Evolutionary conservation across 2,329 filamentous ascomycete genomes (phyloP).

Genomic region (Cryphonectria carpinicola): DNA sequence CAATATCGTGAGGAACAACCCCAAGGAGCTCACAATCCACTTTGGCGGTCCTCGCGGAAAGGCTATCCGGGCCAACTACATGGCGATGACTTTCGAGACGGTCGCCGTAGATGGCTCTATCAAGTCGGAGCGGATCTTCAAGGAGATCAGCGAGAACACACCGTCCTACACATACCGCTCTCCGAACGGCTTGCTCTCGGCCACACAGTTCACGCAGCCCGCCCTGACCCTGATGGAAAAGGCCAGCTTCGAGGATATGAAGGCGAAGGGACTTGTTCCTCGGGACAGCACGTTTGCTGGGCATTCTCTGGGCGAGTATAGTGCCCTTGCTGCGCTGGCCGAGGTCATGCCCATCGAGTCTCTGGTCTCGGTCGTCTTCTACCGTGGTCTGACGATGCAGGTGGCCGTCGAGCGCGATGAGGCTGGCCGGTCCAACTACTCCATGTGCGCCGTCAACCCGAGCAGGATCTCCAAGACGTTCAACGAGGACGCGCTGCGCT

Average conservation of each 20-base stretch:
- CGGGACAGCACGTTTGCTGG: slow-evolving; percentile 96
- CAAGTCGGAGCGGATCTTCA: slow-evolving; percentile 99
- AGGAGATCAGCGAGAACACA: slow-evolving; percentile 91
- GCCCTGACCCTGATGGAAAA: slow-evolving; percentile 99
- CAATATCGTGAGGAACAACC: slow-evolving; percentile 99
- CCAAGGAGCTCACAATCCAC: slow-evolving; percentile 97
- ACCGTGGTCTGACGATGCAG: slow-evolving; percentile 98
- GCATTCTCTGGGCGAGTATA: slow-evolving; percentile 98
- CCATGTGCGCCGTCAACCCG: slow-evolving; percentile 98
- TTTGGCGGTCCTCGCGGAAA: slow-evolving; percentile 97
- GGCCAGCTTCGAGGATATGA: slow-evolving; percentile 99
- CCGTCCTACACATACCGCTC: slow-evolving; percentile 97
- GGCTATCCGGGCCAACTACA: slow-evolving; percentile 98
- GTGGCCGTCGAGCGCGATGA: slow-evolving; percentile 97
- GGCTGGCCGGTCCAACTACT: slow-evolving; percentile 93
- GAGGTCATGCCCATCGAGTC: slow-evolving; percentile 99
- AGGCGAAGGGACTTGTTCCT: slow-evolving; percentile 92
- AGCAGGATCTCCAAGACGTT: slow-evolving; percentile 98
- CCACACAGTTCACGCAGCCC: slow-evolving; percentile 98
- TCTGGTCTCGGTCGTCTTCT: slow-evolving; percentile 97
- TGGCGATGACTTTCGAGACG: slow-evolving; percentile 99
- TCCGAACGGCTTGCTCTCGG: slow-evolving; percentile 90
- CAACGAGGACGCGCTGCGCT: slow-evolving; percentile 95
- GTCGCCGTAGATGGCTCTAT: slow-evolving; percentile 87
- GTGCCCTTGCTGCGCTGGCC: slow-evolving; percentile 89